phyloP scores from a whole-genome alignment of 1,284 basidiomycete genomes.

The Golubevia pallescens region DNA sequence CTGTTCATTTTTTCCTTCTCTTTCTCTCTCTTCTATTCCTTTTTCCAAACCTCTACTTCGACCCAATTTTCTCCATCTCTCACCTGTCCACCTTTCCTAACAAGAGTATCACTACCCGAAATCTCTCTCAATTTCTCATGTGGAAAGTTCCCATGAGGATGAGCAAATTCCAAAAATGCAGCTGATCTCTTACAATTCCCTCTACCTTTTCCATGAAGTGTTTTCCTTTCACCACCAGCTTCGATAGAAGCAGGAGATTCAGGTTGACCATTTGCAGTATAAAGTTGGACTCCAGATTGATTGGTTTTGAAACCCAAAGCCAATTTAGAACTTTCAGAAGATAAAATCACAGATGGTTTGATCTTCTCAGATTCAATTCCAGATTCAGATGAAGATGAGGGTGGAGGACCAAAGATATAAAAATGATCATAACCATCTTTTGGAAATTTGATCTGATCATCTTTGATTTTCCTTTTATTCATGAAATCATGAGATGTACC shows the following conservation, averaged over 20 bases:
- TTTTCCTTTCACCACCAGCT: conserved; percentile 27
- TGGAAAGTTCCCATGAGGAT: conserved; percentile 50
- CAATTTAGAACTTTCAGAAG: conserved; percentile 15
- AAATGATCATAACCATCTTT: conserved; percentile 47
- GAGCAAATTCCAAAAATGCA: conserved; percentile 48
- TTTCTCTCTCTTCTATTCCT: too few species aligned
- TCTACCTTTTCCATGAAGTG: conserved; percentile 19
- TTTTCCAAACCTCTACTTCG: too few species aligned
- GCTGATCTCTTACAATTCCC: conserved; percentile 26
- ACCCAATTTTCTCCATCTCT: too few species aligned
- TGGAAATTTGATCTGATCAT: conserved; percentile 8
- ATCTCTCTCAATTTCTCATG: conserved; percentile 19
- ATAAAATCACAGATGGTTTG: not conserved
- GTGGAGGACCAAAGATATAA: conserved; percentile 38
- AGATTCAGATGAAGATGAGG: conserved; percentile 8
- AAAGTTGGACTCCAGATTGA: conserved; percentile 49
- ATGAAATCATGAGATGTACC: too few species aligned
- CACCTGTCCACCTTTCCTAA: conserved; percentile 24
- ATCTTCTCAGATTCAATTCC: not conserved
- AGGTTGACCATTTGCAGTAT: conserved; percentile 32
- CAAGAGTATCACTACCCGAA: conserved; percentile 33
- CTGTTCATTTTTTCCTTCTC: too few species aligned
- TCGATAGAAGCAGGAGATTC: conserved; percentile 21
- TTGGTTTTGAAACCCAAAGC: conserved; percentile 40
- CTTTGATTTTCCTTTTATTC: not conserved